Base-by-base conservation (phyloP, 768 basidiomycete genomes). In the Termitomyces sp. region DNA sequence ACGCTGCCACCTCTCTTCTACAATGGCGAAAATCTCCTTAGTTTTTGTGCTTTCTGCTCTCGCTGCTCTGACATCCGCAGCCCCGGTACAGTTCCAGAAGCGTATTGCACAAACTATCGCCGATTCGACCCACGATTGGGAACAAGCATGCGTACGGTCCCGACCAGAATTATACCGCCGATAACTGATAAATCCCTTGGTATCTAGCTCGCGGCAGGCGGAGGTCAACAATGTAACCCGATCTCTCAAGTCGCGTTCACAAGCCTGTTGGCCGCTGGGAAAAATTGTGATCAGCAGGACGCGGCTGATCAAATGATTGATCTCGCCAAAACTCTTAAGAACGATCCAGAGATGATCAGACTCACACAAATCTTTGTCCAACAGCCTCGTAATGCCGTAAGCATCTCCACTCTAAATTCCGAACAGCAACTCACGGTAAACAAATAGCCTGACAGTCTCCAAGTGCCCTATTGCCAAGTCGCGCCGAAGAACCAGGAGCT, bases 341-440 rank as follows among this genome's bases (percentile, higher is more conserved):
- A 69, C 61, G 70, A 73, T 57, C 54, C 74, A 2, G 74, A 77
- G 58, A 77, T 80, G 77, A 77, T 80, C 61, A 54, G 65, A 3
- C 72, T 79, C 28, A 64, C 79, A 0, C 78, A 80, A 58, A 64
- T 81, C 60, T 81, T 80, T 60, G 76, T 72, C 3, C 80, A 81
- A 57, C 80, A 81, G 61, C 79, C 80, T 14, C 70, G 80, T 6
- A 81, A 82, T 58, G 73, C 79, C 4, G 78, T 78, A 65, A n/a
- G 77, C 57, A 18, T 14, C 44, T 24, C n/a, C 38, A 24, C 2
- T 42, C 18, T 30, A 0, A n/a, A 10, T 1, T 24, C 51, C 42
- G 51, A 49, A 18, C 18, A 49, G 47, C 52, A 53, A 16, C 40
- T 46, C 16, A 54, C 16, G 36, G 12, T 30, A 6, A 8, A 16